These are phyloP conservation scores for Ceratobasidium sp. DNA, from an alignment of 1,284 basidiomycete species.

Conservation along the genomic window DNA sequence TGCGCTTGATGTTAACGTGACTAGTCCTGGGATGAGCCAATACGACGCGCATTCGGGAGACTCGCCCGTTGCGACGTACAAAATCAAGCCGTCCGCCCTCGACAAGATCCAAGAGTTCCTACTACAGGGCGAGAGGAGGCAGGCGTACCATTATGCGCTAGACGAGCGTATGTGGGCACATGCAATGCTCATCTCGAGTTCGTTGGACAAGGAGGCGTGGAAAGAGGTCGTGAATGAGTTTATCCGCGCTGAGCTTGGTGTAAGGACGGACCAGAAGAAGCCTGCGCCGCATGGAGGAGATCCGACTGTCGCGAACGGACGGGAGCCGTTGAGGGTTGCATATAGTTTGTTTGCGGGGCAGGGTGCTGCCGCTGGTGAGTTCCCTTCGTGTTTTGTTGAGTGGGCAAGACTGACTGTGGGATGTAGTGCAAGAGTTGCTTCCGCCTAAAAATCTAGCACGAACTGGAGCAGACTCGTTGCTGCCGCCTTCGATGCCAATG, in stretches of 20 bases:
- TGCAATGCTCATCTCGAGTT: slow-evolving; percentile 93
- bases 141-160: slow-evolving; percentile 89
- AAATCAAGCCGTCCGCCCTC: slow-evolving; percentile 68
- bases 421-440: slow-evolving; percentile 77
- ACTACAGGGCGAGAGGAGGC: slow-evolving; percentile 82
- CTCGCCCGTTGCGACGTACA: slow-evolving; percentile 52
- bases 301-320: slow-evolving; percentile 58
- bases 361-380: slow-evolving; percentile 76
- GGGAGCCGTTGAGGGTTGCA: slow-evolving; percentile 80
- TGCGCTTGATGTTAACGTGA: slow-evolving; percentile 14
- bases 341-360: slow-evolving; percentile 91
- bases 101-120: slow-evolving; percentile 83
- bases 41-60: slow-evolving; percentile 51
- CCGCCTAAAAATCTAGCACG: slow-evolving; percentile 64
- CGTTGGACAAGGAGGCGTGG: slow-evolving; percentile 93
- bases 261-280: slow-evolving; percentile 45
- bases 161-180: slow-evolving; percentile 94
- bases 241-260: slow-evolving; percentile 78
- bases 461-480: slow-evolving; percentile 56
- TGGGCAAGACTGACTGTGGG: slow-evolving; percentile 14
- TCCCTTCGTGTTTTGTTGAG: slow-evolving; percentile 2
- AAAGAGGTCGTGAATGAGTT: slow-evolving; percentile 91
- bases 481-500: slow-evolving; percentile 55
- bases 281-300: slow-evolving; percentile 31
- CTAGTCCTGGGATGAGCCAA: slow-evolving; percentile 17